Conservation (phyloP, 2,329 filamentous ascomycete species). For the Dactylellina sp. region DNA sequence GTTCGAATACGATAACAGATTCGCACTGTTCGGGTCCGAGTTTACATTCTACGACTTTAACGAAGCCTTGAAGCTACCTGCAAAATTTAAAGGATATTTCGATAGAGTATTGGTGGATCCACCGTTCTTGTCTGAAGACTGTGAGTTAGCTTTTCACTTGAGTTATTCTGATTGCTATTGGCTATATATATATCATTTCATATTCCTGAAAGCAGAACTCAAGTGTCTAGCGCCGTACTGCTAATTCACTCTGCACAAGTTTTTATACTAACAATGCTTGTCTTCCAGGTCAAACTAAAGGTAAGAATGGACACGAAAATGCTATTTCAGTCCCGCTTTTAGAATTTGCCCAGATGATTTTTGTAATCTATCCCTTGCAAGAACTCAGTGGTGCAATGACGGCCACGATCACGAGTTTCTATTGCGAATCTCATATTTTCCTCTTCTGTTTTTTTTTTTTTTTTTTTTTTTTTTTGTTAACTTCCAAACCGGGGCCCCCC, state of each 20-base stretch:
- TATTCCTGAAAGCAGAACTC: too few species aligned
- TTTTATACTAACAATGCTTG: too few species aligned
- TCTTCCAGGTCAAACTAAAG: constrained; percentile 54
- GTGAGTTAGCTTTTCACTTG: constrained; percentile 71
- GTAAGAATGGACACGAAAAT: constrained; percentile 16
- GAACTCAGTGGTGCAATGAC: constrained; percentile 11
- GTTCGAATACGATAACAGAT: constrained; percentile 80
- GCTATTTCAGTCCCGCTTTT: constrained; percentile 11
- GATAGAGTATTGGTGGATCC: constrained; percentile 81
- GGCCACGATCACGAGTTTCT: constrained; percentile 43
- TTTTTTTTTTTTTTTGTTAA: constrained; percentile 10
- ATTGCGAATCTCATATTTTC: constrained; percentile 32
- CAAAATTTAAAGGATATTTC: constrained; percentile 66
- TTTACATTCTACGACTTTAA: constrained; percentile 81
- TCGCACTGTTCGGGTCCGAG: constrained; percentile 75
- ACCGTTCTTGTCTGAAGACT: constrained; percentile 82
- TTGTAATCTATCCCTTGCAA: background rate
- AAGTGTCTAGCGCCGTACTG: too few species aligned
- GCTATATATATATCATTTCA: too few species aligned
- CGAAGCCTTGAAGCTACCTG: constrained; percentile 69
- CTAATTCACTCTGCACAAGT: too few species aligned
- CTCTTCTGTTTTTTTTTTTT: too few species aligned
- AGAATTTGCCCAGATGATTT: background rate
- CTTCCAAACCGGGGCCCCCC: constrained; percentile 56
- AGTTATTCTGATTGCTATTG: constrained; percentile 14